phyloP scores from a whole-genome alignment of 2,329 filamentous ascomycete species.

The Fusarium beomiforme region DNA sequence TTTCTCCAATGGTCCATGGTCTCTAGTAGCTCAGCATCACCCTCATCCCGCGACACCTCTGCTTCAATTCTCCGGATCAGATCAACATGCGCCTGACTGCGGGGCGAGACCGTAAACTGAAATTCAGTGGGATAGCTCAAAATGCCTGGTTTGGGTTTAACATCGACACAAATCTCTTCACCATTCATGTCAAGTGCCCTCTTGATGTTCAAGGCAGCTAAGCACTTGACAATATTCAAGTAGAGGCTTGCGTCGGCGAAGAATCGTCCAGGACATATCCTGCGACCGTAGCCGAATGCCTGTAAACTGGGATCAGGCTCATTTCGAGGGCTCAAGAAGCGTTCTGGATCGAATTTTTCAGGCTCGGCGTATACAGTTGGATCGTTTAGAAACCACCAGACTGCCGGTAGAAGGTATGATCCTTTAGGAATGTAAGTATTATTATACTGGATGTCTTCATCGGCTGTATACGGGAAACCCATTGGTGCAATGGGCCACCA shows the following conservation, averaged over 20 bases:
- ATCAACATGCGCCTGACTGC: neutral
- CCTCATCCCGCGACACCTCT: neutral
- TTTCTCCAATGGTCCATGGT: no score
- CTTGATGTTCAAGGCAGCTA: neutral
- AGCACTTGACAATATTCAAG: neutral
- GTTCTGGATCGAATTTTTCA: no score
- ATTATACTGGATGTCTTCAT: constrained; percentile 34
- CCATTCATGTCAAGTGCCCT: neutral
- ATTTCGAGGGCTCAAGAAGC: constrained; percentile 6
- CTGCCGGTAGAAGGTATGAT: constrained; percentile 11
- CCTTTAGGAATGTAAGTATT: constrained; percentile 38
- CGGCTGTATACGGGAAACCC: constrained; percentile 50
- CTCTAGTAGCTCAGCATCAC: neutral
- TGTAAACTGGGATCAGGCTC: neutral
- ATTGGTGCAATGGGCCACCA: constrained; percentile 45
- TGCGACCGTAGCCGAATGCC: neutral
- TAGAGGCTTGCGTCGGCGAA: neutral
- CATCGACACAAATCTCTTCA: neutral
- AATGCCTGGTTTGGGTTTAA: neutral
- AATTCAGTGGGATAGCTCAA: neutral
- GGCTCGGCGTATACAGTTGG: constrained; percentile 68
- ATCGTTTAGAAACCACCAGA: constrained; percentile 60
- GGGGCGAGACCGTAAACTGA: neutral
- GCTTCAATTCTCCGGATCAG: neutral
- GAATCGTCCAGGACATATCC: neutral